Base-by-base conservation (phyloP, 2,329 filamentous ascomycete species). In the Colletotrichum liriopes region DNA sequence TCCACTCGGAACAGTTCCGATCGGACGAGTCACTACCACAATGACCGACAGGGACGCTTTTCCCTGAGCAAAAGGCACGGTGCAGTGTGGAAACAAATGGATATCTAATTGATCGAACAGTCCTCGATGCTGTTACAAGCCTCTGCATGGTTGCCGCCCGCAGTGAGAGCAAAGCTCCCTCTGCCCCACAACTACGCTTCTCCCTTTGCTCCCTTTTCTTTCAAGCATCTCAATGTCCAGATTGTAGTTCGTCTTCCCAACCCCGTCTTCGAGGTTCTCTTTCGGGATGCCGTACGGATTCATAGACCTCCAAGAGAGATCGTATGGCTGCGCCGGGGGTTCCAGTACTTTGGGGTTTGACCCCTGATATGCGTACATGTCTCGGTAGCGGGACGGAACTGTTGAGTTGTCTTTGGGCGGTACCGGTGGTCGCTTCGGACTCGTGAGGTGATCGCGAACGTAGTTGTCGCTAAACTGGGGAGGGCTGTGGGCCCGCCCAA, bases 401-500 rank as follows among this genome's bases (percentile, higher is more conserved):
- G 52, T n/a, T 29, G 26, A 35, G 12, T 29, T 29, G 2, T 39
- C 26, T 3, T 64, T 72, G 2, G 59, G 26, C 1, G 52, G 37
- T 3, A 62, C 59, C 16, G 45, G 45, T 4, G 45, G 59, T 12
- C 45, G 16, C 5, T 5, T 12, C 5, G 59, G 45, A 12, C 52
- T 35, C 1, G 58, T 61, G 59, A 72, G 37, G 20, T 72, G 47
- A 5, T 72, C 59, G 20, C 69, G 52, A 0, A 72, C 47, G 32
- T 69, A 72, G n/a, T 72, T 69, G 32, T 72, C 69, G 59, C 65
- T 69, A 32, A 72, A 72, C 32, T 72, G 69, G 16, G 39, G 69
- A 1, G 52, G 69, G 39, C 65, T 60, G 29, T 39, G 37, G 18
- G 52, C 47, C 5, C 69, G 43, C 23, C 65, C 65, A 6, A 72